phyloP scores from a whole-genome alignment of 2,329 filamentous ascomycete genomes.

The Curvularia lunata region DNA sequence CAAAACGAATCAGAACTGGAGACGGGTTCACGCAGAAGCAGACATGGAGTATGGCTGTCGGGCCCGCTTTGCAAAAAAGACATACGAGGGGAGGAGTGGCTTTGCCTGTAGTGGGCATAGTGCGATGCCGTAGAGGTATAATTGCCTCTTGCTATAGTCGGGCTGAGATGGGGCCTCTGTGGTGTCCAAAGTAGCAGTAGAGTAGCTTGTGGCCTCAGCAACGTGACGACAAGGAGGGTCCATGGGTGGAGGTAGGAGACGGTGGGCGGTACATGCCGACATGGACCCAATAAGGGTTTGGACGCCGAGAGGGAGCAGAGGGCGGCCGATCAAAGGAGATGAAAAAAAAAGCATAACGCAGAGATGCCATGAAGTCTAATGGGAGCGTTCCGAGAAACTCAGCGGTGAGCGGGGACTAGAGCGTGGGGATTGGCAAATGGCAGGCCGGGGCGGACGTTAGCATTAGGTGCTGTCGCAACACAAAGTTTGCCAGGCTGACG shows the following conservation, averaged over 20 bases:
- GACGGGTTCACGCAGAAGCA: slow-evolving; percentile 8
- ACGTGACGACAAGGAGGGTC: background rate
- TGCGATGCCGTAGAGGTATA: slow-evolving; percentile 4
- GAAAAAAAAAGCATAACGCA: slow-evolving; percentile 9
- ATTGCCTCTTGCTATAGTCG: slow-evolving; percentile 14
- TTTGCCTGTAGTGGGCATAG: slow-evolving; percentile 8
- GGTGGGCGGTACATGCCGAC: slow-evolving; percentile 4
- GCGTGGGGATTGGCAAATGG: slow-evolving; percentile 29
- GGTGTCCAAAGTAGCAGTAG: background rate
- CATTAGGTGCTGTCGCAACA: slow-evolving; percentile 19
- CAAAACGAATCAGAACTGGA: slow-evolving; percentile 6
- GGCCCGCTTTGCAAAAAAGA: slow-evolving; percentile 11
- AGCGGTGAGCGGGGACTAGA: slow-evolving; percentile 32
- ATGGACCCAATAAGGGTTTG: slow-evolving; percentile 5
- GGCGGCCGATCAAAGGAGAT: slow-evolving; percentile 2
- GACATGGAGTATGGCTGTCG: slow-evolving; percentile 4
- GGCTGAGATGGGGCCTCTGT: slow-evolving; percentile 6
- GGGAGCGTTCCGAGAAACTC: slow-evolving; percentile 36
- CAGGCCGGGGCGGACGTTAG: slow-evolving; percentile 25
- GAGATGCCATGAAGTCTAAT: slow-evolving; percentile 9
- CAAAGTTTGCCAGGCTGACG: slow-evolving; percentile 30
- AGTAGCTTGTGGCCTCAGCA: slow-evolving; percentile 8
- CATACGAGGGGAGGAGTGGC: slow-evolving; percentile 2
- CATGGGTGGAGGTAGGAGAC: slow-evolving; percentile 7
- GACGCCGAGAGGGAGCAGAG: slow-evolving; percentile 7